These are phyloP conservation scores for Syzygium malaccense DNA, from an alignment of 441 rosid species.

Conservation along the genomic window DNA sequence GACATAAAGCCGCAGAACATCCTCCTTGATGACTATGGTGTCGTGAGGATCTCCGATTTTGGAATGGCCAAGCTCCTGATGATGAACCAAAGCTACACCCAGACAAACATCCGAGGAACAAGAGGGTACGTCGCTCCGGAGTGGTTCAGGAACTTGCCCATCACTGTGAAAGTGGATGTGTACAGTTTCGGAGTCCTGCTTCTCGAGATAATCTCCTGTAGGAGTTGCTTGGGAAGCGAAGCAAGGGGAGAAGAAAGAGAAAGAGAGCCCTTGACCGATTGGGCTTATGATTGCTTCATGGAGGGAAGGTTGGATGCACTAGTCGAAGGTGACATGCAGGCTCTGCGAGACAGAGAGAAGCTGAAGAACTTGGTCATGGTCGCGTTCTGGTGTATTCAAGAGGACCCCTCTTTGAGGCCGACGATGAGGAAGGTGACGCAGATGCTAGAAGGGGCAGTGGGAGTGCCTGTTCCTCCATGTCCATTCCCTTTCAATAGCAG, in stretches of 20 bases:
- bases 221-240: not conserved
- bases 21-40: no score
- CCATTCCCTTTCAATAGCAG: conserved; percentile 1
- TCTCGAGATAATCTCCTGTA: no score
- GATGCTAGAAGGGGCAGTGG: conserved; percentile 15
- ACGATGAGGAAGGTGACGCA: conserved; percentile 9
- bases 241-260: not conserved
- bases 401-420: conserved; percentile 16
- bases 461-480: conserved; percentile 15
- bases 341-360: conserved; percentile 4
- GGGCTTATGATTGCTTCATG: conserved; percentile 8
- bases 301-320: not conserved
- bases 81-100: no score
- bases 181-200: no score
- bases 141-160: no score
- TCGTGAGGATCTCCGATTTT: no score
- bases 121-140: no score
- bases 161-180: no score
- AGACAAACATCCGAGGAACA: no score
- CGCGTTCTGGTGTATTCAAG: conserved; percentile 15
- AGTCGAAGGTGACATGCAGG: conserved; percentile 10
- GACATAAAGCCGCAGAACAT: no score
- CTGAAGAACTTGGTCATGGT: conserved; percentile 4
- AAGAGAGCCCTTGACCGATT: not conserved
- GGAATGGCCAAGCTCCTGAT: no score